Percentiles rank a stretch among this genome's conserved stretches.
phyloP scores from a whole-genome alignment of 306 rosid genomes.

The Castanea crenata region DNA sequence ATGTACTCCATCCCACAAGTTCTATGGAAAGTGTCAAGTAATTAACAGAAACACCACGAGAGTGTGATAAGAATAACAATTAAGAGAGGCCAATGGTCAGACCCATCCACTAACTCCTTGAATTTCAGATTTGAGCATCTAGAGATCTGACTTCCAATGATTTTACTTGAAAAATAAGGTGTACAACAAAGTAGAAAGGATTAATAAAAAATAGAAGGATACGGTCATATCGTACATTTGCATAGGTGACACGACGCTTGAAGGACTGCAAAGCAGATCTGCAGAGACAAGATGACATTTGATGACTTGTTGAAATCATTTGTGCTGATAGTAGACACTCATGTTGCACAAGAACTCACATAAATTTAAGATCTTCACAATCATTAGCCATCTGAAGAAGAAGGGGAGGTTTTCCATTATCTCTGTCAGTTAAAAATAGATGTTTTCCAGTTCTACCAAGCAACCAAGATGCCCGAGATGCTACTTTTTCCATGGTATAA shows the following conservation, averaged over 20 bases:
- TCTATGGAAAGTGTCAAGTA: conserved; percentile 62
- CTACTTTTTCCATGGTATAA: conserved; percentile 61
- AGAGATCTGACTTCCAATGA: neutral
- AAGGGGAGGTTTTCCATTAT: conserved; percentile 72
- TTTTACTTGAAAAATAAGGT: neutral
- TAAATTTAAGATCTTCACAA: conserved; percentile 61
- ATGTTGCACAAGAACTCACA: conserved; percentile 43
- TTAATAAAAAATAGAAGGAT: conserved; percentile 42
- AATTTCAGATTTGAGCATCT: neutral
- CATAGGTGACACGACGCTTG: conserved; percentile 75
- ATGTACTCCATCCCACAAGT: conserved; percentile 95
- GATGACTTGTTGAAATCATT: conserved; percentile 19
- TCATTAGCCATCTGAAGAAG: conserved; percentile 79
- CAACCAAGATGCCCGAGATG: conserved; percentile 46
- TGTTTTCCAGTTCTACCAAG: conserved; percentile 79
- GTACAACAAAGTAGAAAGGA: neutral
- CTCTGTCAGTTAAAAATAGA: conserved; percentile 61
- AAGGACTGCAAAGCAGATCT: conserved; percentile 89
- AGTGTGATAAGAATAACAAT: neutral
- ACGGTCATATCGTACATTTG: conserved; percentile 73
- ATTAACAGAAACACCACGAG: conserved; percentile 2
- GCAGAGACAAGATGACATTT: conserved; percentile 25
- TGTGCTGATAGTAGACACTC: neutral
- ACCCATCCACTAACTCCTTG: neutral
- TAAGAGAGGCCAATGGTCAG: neutral